Evolutionary conservation across 2,329 filamentous ascomycete species (phyloP), one percentile per base, ranked within the genome.

Genomic region (Phoma herbarum): DNA sequence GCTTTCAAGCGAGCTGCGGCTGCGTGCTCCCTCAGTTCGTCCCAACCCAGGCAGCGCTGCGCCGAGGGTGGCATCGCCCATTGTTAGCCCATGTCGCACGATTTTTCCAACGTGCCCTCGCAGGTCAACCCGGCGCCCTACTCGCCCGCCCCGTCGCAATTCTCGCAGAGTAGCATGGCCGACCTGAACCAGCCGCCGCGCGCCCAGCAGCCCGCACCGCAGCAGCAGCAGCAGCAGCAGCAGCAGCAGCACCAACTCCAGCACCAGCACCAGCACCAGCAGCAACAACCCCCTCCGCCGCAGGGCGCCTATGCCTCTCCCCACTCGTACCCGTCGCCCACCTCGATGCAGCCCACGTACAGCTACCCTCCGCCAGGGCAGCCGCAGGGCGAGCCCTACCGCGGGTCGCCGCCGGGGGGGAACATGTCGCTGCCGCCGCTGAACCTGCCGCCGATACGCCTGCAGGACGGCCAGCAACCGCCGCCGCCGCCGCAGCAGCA

Each of bases 391-490:
- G 79, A 83, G 62, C 73, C 78, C 64, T 81, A 82, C 66, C 78
- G 80, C 65, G 80, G 75, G 64, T 83, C 69, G 68, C 82, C 71
- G 57, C 80, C 75, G 71, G 78, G 70, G 73, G 76, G 77, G 65
- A 79, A 72, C 64, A 77, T 79, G 70, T 73, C 79, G 68, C 68
- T 79, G 63, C 76, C 78, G 39, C 79, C 82, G 8, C 69, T 83
- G 57, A 81, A 80, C 59, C 77, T 84, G 43, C 83, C 82, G 47
- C 81, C 81, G 44, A 83, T 85, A 74, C 81, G 82, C 66, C 73
- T 81, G 63, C 75, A 81, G 59, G 80, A 84, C 59, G 75, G 72
- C 68, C 78, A 79, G 77, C 68, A 76, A 61, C 67, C 67, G 39
- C 73, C 57, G 59, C 76, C 42, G 65, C 75, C 61, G 66, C 75